phyloP scores from a whole-genome alignment of 1,284 basidiomycete species.

The Vanrija pseudolonga region DNA sequence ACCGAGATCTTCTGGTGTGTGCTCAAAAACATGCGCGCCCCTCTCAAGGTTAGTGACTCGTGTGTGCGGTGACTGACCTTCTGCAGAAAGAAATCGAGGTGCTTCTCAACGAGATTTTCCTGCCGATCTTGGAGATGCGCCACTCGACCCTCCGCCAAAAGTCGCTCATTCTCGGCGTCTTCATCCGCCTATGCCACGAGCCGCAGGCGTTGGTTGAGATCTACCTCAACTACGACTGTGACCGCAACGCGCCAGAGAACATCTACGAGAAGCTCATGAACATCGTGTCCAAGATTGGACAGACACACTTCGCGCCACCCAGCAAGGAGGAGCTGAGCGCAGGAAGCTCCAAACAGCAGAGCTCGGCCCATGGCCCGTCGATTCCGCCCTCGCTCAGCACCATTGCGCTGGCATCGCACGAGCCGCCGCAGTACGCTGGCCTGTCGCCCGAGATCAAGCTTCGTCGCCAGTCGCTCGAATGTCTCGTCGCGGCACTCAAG shows the following conservation, averaged over 20 bases:
- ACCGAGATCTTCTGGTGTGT: slow-evolving; percentile 99
- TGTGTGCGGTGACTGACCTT: slow-evolving; percentile 39
- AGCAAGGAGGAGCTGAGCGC: slow-evolving; percentile 46
- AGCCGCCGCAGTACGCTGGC: slow-evolving; percentile 57
- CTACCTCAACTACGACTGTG: slow-evolving; percentile 97
- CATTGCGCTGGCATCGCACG: slow-evolving; percentile 54
- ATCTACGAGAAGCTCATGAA: slow-evolving; percentile 96
- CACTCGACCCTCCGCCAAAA: slow-evolving; percentile 94
- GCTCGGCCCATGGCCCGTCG: slow-evolving; percentile 35
- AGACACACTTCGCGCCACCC: slow-evolving; percentile 60
- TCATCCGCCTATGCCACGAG: slow-evolving; percentile 83
- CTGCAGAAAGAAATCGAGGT: slow-evolving; percentile 94
- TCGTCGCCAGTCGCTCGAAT: slow-evolving; percentile 82
- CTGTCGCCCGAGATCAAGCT: slow-evolving; percentile 75
- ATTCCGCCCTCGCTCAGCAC: slow-evolving; percentile 65
- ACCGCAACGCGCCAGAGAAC: slow-evolving; percentile 85
- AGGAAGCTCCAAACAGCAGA: slow-evolving; percentile 43
- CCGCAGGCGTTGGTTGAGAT: slow-evolving; percentile 94
- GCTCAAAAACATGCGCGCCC: slow-evolving; percentile 86
- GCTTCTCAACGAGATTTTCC: slow-evolving; percentile 95
- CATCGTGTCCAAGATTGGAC: slow-evolving; percentile 84
- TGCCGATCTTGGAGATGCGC: slow-evolving; percentile 97
- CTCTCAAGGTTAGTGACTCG: slow-evolving; percentile 67
- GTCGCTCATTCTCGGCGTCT: slow-evolving; percentile 78
- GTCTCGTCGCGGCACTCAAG: slow-evolving; percentile 76